Evolutionary conservation across 1,284 basidiomycete genomes (phyloP), one percentile per base, ranked within the genome.

Genomic region (Gomphus bonarii): DNA sequence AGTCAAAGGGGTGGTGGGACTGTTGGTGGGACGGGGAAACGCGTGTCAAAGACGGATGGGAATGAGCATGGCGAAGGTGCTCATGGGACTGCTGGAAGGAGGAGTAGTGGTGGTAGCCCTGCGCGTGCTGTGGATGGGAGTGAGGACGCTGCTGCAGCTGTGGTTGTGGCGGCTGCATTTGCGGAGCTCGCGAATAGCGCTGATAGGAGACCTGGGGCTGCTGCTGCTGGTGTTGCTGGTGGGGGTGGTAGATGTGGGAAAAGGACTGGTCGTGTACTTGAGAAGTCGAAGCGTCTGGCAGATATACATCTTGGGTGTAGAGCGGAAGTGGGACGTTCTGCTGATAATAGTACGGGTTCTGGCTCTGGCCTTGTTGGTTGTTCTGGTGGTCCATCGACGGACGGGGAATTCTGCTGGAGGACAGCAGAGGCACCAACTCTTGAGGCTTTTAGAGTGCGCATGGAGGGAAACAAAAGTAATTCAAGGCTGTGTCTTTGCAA

Each of bases 71-170:
- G 63, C 64, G 62, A 62, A 62, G 64, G 62, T 67, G 66, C 60
- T 61, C 63, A 58, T 65, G 65, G 64, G 68, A 63, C 66, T 70
- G 67, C 65, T 57, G 66, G 62, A 63, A 61, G 61, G 66, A 62
- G 66, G 69, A 65, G n/a, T 25, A 38, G 12, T 22, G 31, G 18
- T 55, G 46, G 46, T 36, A 49, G 44, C 20, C 35, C 31, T 46
- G 43, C 18, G 46, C 8, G 18, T 47, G 42, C 20, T 33, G 54
- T 38, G 43, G 33, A 25, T 44, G 43, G 14, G 22, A 46, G 22
- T 50, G 55, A 10, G 33, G 30, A 20, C 28, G 49, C 25, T 35
- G 55, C 35, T 50, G 55, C 20, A 44, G 28, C 18, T 56, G 55
- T 6, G 22, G 30, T 44, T 48, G 40, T 20, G 51, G 42, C 1